Evolutionary conservation across 2,329 filamentous ascomycete genomes (phyloP).

Genomic region (Biscogniauxia sp.): DNA sequence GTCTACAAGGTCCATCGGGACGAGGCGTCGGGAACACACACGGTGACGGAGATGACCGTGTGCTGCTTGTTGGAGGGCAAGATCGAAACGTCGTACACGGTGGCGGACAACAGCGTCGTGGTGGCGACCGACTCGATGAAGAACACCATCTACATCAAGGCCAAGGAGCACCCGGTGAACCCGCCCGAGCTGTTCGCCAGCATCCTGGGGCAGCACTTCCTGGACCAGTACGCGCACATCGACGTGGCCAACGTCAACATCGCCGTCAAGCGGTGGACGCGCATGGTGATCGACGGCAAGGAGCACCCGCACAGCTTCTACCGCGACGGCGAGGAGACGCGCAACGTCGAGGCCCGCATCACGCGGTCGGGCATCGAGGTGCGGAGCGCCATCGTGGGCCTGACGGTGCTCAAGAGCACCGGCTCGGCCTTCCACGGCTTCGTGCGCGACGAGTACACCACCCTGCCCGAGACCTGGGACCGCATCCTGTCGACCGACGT

Average conservation of each 20-base stretch:
- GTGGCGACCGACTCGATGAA: conserved; percentile 98
- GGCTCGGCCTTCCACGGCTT: conserved; percentile 96
- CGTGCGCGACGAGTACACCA: conserved; percentile 89
- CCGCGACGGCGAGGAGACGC: conserved; percentile 84
- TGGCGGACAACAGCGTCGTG: conserved; percentile 90
- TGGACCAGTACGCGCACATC: conserved; percentile 86
- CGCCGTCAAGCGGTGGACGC: conserved; percentile 85
- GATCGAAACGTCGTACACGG: conserved; percentile 86
- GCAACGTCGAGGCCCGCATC: conserved; percentile 73
- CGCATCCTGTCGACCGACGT: conserved; percentile 94
- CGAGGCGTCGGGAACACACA: conserved; percentile 72
- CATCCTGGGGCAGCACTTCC: conserved; percentile 83
- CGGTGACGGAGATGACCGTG: conserved; percentile 92
- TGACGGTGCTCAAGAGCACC: conserved; percentile 93
- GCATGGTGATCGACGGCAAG: conserved; percentile 81
- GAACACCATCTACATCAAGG: conserved; percentile 93
- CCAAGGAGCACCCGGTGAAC: conserved; percentile 88
- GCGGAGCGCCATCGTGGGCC: conserved; percentile 72
- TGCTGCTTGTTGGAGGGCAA: conserved; percentile 89
- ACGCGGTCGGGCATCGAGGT: conserved; percentile 71
- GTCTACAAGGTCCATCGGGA: conserved; percentile 92
- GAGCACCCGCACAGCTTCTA: conserved; percentile 94
- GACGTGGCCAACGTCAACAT: conserved; percentile 78
- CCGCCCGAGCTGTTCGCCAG: conserved; percentile 90
- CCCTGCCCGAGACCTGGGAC: conserved; percentile 86